A percentile compares a stretch with the other conserved stretches of the same genome.
These are phyloP conservation scores for Fusarium sp. DNA, from an alignment of 2,329 filamentous ascomycete genomes.

Conservation along the genomic window DNA sequence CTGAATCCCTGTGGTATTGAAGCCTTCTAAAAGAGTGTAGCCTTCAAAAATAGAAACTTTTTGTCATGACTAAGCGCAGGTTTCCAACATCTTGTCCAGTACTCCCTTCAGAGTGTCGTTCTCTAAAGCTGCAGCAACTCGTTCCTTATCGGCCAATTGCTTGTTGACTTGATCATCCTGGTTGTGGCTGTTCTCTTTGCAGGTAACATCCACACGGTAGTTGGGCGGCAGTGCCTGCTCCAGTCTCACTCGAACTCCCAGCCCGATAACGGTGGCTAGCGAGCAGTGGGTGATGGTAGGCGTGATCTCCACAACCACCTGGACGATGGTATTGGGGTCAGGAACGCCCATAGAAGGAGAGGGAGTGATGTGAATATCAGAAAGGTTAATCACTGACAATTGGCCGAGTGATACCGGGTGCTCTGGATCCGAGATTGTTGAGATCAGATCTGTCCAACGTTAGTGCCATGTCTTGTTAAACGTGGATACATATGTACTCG, in stretches of 20 bases:
- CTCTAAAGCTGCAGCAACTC: constrained; percentile 92
- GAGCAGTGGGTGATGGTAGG: constrained; percentile 98
- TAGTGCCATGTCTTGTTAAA: constrained; percentile 15
- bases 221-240: constrained; percentile 91
- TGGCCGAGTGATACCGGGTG: constrained; percentile 94
- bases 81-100: constrained; percentile 92
- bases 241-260: constrained; percentile 89
- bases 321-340: constrained; percentile 67
- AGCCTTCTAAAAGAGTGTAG: neutral
- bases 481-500: neutral
- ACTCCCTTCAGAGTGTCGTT: constrained; percentile 91
- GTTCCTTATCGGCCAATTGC: constrained; percentile 94
- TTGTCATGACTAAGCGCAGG: constrained; percentile 66
- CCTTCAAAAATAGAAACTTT: neutral
- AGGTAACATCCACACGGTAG: constrained; percentile 90
- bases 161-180: constrained; percentile 97
- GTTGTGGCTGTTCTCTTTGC: constrained; percentile 95
- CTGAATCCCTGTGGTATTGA: neutral
- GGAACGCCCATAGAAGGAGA: constrained; percentile 51
- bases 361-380: constrained; percentile 81
- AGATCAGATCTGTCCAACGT: constrained; percentile 78
- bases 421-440: constrained; percentile 94
- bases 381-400: constrained; percentile 93
- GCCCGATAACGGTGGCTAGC: constrained; percentile 92
- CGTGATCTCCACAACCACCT: constrained; percentile 87